Percentiles rank a stretch among this genome's conserved stretches.
phyloP scores from a whole-genome alignment of 768 basidiomycete species.

The Russula griseocarnosa region DNA sequence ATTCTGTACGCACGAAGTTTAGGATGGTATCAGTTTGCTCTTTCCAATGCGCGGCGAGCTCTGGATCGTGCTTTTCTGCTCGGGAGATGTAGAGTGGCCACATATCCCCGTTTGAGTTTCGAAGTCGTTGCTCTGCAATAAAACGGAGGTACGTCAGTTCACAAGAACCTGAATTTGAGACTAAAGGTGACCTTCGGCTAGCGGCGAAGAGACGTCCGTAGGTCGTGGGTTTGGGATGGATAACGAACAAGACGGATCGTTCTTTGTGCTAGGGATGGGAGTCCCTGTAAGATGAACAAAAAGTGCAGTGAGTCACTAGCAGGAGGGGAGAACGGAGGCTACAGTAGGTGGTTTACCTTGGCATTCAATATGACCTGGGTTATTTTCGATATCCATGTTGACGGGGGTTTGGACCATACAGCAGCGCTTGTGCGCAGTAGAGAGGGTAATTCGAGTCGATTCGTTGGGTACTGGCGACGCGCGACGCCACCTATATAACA shows the following conservation, averaged over 20 bases:
- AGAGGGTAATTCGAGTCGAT: background rate
- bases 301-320: background rate
- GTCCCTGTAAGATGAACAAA: background rate
- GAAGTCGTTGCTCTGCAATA: background rate
- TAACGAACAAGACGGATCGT: background rate
- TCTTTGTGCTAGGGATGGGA: background rate
- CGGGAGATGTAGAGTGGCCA: slow-evolving; percentile 11
- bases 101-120: slow-evolving; percentile 3
- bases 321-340: background rate
- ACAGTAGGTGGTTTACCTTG: background rate
- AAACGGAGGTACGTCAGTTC: background rate
- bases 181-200: background rate
- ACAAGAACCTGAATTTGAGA: background rate
- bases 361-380: background rate
- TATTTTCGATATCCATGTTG: background rate
- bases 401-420: slow-evolving; percentile 2
- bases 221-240: background rate
- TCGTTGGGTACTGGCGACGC: background rate
- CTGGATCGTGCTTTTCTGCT: slow-evolving; percentile 9
- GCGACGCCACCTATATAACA: slow-evolving; percentile 8
- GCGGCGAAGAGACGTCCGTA: background rate
- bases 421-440: background rate
- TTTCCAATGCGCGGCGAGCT: slow-evolving; percentile 14
- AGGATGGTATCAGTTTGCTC: slow-evolving; percentile 3
- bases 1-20: slow-evolving; percentile 7